phyloP scores from a whole-genome alignment of 345 rosid species.

The Cardamine occulta region DNA sequence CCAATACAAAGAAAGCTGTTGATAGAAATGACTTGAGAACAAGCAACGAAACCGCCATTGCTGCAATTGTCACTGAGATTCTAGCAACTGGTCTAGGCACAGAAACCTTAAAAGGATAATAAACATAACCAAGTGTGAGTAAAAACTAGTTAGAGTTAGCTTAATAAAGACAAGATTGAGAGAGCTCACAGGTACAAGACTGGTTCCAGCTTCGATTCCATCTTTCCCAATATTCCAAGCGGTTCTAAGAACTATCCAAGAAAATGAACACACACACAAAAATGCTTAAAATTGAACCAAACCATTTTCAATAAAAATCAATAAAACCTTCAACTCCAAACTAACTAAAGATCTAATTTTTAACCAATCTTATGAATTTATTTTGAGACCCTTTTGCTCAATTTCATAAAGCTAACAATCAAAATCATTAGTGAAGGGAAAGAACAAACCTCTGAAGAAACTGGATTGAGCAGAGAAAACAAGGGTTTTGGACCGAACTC shows the following conservation, averaged over 20 bases:
- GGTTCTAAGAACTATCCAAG: slow-evolving; percentile 60
- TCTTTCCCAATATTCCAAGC: slow-evolving; percentile 85
- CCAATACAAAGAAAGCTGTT: slow-evolving; percentile 85
- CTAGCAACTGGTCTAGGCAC: slow-evolving; percentile 72
- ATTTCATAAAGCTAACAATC: not conserved
- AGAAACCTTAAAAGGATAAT: slow-evolving; percentile 46
- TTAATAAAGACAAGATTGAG: slow-evolving; percentile 20
- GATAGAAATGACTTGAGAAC: slow-evolving; percentile 70
- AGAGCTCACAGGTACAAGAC: slow-evolving; percentile 81
- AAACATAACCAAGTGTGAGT: not conserved
- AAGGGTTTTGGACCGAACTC: slow-evolving; percentile 38
- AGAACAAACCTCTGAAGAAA: slow-evolving; percentile 56
- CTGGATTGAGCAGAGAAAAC: slow-evolving; percentile 55
- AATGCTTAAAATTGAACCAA: not conserved
- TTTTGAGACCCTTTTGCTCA: slow-evolving; percentile 20
- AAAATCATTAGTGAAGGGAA: not conserved
- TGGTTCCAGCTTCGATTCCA: slow-evolving; percentile 83
- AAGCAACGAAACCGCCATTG: slow-evolving; percentile 55
- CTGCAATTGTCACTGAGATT: slow-evolving; percentile 56
- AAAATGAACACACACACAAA: not conserved
- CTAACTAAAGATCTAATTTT: not conserved
- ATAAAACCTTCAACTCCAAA: not conserved
- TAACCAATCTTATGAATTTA: not conserved
- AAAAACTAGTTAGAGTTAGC: not conserved
- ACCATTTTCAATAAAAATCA: not conserved